Evolutionary conservation across 2,329 filamentous ascomycete species (phyloP).

Genomic region (Penicillium sp.): DNA sequence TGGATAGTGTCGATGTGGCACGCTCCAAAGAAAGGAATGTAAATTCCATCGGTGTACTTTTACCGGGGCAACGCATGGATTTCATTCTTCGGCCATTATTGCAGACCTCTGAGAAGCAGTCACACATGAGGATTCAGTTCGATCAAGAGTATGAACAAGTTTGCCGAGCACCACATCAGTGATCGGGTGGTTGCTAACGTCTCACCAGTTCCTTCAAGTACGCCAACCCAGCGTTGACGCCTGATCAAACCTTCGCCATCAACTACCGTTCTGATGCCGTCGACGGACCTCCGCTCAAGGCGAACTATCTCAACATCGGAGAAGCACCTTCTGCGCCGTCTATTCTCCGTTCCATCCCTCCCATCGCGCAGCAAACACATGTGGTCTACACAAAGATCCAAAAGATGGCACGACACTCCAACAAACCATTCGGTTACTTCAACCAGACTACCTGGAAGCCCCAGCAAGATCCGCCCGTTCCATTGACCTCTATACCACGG

Average conservation of each 20-base stretch:
- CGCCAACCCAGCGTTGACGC: slow-evolving; percentile 42
- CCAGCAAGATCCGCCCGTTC: slow-evolving; percentile 32
- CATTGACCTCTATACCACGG: slow-evolving; percentile 35
- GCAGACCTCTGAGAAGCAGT: slow-evolving; percentile 3
- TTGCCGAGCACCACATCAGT: background rate
- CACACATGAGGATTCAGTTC: slow-evolving; percentile 31
- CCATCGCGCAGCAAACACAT: slow-evolving; percentile 38
- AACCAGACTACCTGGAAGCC: slow-evolving; percentile 48
- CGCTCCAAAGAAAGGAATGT: slow-evolving; percentile 13
- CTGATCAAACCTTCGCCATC: slow-evolving; percentile 38
- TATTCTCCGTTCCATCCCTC: slow-evolving; percentile 26
- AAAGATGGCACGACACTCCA: slow-evolving; percentile 42
- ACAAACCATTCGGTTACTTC: slow-evolving; percentile 47
- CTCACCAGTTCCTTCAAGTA: slow-evolving; percentile 42
- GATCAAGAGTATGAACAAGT: slow-evolving; percentile 33
- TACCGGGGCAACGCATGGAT: slow-evolving; percentile 47
- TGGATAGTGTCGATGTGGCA: slow-evolving; percentile 41
- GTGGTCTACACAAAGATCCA: slow-evolving; percentile 48
- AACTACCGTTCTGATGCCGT: slow-evolving; percentile 3
- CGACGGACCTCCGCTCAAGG: background rate
- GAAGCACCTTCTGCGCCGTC: slow-evolving; percentile 23
- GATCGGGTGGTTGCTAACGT: background rate
- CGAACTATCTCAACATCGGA: slow-evolving; percentile 25
- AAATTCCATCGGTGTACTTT: slow-evolving; percentile 40
- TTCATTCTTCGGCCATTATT: slow-evolving; percentile 30